Evolutionary conservation across 345 rosid species (phyloP).

Genomic region (Ceriops zippeliana): DNA sequence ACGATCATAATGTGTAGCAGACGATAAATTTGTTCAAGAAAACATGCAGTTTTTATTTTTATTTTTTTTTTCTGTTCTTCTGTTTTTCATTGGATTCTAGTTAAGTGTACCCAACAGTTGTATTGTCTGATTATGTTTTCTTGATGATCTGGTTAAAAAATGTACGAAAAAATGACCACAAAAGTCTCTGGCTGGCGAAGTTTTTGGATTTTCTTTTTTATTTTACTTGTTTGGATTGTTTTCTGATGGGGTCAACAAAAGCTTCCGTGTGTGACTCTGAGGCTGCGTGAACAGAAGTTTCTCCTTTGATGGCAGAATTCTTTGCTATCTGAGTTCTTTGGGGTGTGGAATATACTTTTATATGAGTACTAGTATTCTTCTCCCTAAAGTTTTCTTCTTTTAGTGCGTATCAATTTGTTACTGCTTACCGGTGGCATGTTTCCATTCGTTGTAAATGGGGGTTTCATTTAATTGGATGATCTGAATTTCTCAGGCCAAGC

Average conservation of each 20-base stretch:
- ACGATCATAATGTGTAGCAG: constrained; percentile 37
- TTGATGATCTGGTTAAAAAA: background rate
- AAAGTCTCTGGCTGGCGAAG: constrained; percentile 1
- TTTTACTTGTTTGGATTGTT: constrained; percentile 19
- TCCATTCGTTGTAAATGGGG: constrained; percentile 7
- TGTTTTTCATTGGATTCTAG: constrained; percentile 19
- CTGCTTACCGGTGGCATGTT: constrained; percentile 9
- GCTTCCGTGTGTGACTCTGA: constrained; percentile 17
- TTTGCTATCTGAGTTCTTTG: constrained; percentile 41
- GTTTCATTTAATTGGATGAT: constrained; percentile 12
- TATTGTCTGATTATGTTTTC: constrained; percentile 18
- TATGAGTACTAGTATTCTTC: constrained; percentile 38
- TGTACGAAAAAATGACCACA: background rate
- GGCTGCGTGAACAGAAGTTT: constrained; percentile 44
- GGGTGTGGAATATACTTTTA: constrained; percentile 38
- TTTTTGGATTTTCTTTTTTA: constrained; percentile 13
- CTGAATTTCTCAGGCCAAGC: constrained; percentile 15
- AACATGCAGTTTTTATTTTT: constrained; percentile 8
- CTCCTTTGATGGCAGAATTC: constrained; percentile 32
- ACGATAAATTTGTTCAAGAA: constrained; percentile 21
- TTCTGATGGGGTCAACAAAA: constrained; percentile 29
- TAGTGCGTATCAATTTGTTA: background rate
- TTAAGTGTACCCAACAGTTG: constrained; percentile 20
- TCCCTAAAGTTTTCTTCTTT: constrained; percentile 30
- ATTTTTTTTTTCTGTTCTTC: background rate